Conservation (phyloP, 2,329 filamentous ascomycete genomes). For the Botrytis sinoallii region DNA sequence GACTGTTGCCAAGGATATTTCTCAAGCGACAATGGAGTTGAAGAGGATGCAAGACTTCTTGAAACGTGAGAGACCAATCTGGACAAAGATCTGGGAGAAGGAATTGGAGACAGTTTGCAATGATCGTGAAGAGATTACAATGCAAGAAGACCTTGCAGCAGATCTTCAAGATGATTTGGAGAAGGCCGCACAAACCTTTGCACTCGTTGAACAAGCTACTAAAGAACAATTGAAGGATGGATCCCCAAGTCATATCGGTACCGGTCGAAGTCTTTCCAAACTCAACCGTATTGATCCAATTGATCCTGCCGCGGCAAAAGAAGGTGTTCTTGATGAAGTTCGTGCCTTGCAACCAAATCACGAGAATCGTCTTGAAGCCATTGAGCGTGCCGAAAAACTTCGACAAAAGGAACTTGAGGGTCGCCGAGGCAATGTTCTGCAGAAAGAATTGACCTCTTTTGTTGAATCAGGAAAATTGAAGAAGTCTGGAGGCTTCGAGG, state of each 20-base stretch:
- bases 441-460: conserved; percentile 79
- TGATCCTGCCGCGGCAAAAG: conserved; percentile 81
- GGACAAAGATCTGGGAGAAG: conserved; percentile 99
- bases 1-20: conserved; percentile 83
- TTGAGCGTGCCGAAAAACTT: conserved; percentile 92
- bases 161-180: conserved; percentile 94
- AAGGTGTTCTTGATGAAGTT: conserved; percentile 88
- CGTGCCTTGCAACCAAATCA: conserved; percentile 92
- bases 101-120: conserved; percentile 94
- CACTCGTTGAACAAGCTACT: conserved; percentile 94
- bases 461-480: conserved; percentile 89
- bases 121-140: conserved; percentile 87
- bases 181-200: conserved; percentile 90
- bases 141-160: conserved; percentile 92
- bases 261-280: conserved; percentile 54
- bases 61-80: conserved; percentile 86
- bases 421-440: conserved; percentile 67
- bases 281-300: conserved; percentile 50
- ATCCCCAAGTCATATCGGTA: conserved; percentile 49
- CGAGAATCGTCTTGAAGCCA: conserved; percentile 87
- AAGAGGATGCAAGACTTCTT: conserved; percentile 94
- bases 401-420: conserved; percentile 83
- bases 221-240: conserved; percentile 89
- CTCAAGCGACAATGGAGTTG: conserved; percentile 75
- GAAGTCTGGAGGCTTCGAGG: conserved; percentile 93